Evolutionary conservation across 495 filamentous ascomycete genomes (phyloP).

Genomic region (Penicillium argentinense): DNA sequence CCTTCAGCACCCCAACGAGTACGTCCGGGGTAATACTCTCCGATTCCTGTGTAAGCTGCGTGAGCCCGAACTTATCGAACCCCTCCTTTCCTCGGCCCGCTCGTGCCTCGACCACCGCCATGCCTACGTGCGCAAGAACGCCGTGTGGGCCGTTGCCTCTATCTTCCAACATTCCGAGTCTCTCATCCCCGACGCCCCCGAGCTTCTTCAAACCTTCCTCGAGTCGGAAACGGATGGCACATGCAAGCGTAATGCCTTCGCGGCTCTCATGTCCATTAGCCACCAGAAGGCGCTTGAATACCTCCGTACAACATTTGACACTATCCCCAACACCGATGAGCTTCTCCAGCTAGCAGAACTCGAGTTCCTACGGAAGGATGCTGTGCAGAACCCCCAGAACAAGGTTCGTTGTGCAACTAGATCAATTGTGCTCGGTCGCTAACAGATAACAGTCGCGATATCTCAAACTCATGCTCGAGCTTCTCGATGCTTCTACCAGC

Average conservation of each 20-base stretch:
- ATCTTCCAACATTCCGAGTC: constrained; percentile 90
- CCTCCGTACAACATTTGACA: constrained; percentile 86
- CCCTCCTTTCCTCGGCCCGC: constrained; percentile 86
- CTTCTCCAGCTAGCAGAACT: constrained; percentile 89
- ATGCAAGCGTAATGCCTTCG: constrained; percentile 98
- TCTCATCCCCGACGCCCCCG: constrained; percentile 93
- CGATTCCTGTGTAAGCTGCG: constrained; percentile 96
- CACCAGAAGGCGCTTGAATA: constrained; percentile 92
- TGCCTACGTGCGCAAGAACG: constrained; percentile 97
- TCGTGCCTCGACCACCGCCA: constrained; percentile 93
- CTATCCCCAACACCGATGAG: constrained; percentile 91
- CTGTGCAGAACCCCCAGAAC: constrained; percentile 88
- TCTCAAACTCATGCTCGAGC: constrained; percentile 91
- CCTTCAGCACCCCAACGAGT: constrained; percentile 96
- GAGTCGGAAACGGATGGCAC: constrained; percentile 90
- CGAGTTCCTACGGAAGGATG: constrained; percentile 97
- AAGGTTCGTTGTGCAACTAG: constrained; percentile 58
- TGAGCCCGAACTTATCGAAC: constrained; percentile 94
- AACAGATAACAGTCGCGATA: constrained; percentile 68
- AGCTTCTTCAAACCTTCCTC: constrained; percentile 87
- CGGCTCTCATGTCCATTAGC: constrained; percentile 84
- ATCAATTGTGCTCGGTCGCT: constrained; percentile 13
- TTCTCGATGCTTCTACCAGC: constrained; percentile 87
- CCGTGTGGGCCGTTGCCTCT: constrained; percentile 89
- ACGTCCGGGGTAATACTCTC: constrained; percentile 93